Conservation (phyloP, 179 eudicot species). For the Spergularia azorica region DNA sequence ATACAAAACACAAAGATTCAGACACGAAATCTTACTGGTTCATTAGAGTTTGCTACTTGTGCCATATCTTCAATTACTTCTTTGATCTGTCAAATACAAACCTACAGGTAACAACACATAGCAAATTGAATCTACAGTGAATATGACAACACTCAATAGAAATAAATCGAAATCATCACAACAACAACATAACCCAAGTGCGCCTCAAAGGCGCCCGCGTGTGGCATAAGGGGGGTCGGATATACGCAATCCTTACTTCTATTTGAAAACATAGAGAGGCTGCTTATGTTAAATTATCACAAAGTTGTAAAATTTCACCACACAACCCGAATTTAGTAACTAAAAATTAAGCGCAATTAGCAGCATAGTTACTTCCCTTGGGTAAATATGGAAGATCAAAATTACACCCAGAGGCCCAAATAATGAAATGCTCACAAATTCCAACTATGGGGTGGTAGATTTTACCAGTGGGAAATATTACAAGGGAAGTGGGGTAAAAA, state of each 20-base stretch:
- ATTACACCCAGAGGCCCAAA: constrained; percentile 22
- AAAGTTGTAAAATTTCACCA: not conserved
- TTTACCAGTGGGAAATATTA: constrained; percentile 16
- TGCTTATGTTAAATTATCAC: not conserved
- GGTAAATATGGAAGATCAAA: not conserved
- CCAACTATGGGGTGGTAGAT: not conserved
- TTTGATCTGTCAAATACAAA: constrained; percentile 4
- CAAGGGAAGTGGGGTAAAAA: not conserved
- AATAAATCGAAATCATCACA: no score
- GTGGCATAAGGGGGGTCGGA: no score
- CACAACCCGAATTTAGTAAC: not conserved
- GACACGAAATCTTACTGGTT: constrained; percentile 30
- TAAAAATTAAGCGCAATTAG: not conserved
- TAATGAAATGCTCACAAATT: not conserved
- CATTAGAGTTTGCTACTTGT: constrained; percentile 22
- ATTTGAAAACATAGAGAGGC: no score
- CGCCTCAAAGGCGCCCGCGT: not conserved
- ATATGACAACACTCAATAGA: not conserved
- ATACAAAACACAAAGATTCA: not conserved
- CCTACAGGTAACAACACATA: constrained; percentile 15
- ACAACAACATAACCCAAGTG: not conserved
- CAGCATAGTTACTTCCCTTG: constrained; percentile 6
- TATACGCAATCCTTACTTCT: no score
- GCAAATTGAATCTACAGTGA: not conserved
- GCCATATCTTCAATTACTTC: constrained; percentile 29